phyloP scores from a whole-genome alignment of 495 filamentous ascomycete genomes.

The Xylaria intraflava region DNA sequence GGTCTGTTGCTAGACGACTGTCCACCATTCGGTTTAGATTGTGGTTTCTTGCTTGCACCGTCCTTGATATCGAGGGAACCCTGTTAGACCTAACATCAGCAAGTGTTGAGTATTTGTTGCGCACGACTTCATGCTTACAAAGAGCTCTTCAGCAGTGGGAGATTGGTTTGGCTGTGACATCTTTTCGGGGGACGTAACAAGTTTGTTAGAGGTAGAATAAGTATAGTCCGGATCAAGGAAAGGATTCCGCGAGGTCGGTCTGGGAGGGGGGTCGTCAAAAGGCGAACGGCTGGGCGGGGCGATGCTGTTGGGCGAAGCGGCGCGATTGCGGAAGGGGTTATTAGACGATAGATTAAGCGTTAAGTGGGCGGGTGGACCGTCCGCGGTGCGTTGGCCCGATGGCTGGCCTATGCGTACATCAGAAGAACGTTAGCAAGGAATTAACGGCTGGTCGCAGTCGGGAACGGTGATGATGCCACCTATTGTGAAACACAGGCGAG shows the following conservation, averaged over 20 bases:
- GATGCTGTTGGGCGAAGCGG: conserved; percentile 55
- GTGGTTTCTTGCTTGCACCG: conserved; percentile 21
- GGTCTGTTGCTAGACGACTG: conserved; percentile 30
- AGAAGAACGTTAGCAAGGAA: conserved; percentile 31
- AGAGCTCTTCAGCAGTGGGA: conserved; percentile 72
- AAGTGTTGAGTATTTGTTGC: background rate
- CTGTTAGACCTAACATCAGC: conserved; percentile 22
- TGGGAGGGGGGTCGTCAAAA: conserved; percentile 51
- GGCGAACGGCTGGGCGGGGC: conserved; percentile 40
- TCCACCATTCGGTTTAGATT: conserved; percentile 11
- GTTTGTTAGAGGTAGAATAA: conserved; percentile 41
- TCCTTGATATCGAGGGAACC: conserved; percentile 48
- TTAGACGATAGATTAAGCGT: conserved; percentile 74
- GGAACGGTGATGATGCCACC: conserved; percentile 39
- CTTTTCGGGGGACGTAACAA: conserved; percentile 37
- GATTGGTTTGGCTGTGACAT: conserved; percentile 53
- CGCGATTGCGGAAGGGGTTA: conserved; percentile 96
- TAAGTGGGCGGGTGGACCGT: conserved; percentile 44
- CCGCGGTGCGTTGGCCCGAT: conserved; percentile 12
- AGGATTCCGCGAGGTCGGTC: conserved; percentile 81
- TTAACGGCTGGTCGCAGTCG: conserved; percentile 34
- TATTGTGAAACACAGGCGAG: conserved; percentile 47
- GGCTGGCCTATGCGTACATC: conserved; percentile 22
- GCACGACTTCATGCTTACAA: conserved; percentile 56
- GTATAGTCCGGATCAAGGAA: conserved; percentile 71